These are phyloP conservation scores for Solanum ahanhuiri DNA, from an alignment of 257 asterid species.

Conservation along the genomic window DNA sequence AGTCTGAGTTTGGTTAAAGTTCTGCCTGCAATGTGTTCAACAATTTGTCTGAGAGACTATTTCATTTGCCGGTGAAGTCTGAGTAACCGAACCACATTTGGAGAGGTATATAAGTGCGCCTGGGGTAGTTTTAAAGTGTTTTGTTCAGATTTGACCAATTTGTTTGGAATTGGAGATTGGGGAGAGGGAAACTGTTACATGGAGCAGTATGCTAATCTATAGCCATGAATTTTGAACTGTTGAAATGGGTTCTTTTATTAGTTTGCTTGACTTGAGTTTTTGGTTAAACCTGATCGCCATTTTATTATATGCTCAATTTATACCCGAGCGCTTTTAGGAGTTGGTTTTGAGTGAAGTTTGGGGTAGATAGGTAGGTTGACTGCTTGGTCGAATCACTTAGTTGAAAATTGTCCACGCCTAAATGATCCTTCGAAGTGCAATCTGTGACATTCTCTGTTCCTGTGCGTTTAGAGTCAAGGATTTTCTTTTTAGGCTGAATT, in stretches of 20 bases:
- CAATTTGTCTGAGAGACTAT: background rate
- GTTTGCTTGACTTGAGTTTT: too few relatives aligned
- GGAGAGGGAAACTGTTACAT: background rate
- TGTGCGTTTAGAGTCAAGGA: background rate
- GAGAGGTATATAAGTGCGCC: background rate
- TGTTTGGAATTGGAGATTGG: background rate
- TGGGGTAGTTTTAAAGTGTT: background rate
- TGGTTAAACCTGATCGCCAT: background rate
- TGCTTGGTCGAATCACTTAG: background rate
- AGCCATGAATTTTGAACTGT: too few relatives aligned
- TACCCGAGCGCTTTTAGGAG: background rate
- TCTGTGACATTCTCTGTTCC: background rate
- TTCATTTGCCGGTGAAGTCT: background rate
- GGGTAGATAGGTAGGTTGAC: background rate
- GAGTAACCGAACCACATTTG: background rate
- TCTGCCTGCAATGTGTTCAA: background rate
- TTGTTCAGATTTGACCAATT: background rate
- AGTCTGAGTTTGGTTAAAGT: background rate
- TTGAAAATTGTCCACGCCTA: background rate
- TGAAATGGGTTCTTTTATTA: too few relatives aligned
- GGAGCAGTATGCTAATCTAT: background rate
- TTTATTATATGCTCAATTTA: background rate
- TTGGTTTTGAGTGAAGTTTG: background rate
- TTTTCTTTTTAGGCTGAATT: background rate
- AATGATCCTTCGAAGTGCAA: background rate